Percentiles rank a stretch among this genome's conserved stretches.
phyloP scores from a whole-genome alignment of 768 basidiomycete species.

The Kondoa malvinella region DNA sequence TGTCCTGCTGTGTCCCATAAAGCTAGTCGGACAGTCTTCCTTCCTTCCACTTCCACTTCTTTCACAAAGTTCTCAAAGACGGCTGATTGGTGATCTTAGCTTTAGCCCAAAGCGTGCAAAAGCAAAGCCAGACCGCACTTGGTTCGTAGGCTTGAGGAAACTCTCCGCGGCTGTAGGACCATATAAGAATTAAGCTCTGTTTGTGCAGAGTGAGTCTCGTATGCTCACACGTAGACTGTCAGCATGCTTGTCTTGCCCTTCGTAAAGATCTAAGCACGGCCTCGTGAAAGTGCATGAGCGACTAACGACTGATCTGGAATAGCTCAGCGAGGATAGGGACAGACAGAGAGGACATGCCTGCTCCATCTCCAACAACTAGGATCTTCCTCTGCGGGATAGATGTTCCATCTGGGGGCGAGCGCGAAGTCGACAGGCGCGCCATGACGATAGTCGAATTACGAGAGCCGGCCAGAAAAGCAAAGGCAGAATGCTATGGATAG shows the following conservation, averaged over 20 bases:
- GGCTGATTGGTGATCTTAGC: constrained; percentile 37
- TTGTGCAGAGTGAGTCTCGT: no score
- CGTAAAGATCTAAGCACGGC: no score
- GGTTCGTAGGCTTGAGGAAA: constrained; percentile 86
- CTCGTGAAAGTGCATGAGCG: no score
- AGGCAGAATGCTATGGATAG: no score
- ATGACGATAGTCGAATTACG: no score
- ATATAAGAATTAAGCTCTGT: no score
- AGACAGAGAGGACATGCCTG: not conserved
- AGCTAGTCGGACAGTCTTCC: constrained; percentile 62
- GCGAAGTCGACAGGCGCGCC: no score
- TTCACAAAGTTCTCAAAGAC: constrained; percentile 95
- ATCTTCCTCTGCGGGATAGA: not conserved
- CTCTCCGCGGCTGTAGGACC: no score
- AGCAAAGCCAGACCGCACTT: not conserved
- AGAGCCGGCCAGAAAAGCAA: no score
- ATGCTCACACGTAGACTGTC: constrained; percentile 70
- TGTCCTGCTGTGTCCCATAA: constrained; percentile 97
- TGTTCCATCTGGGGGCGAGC: no score
- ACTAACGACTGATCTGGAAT: no score
- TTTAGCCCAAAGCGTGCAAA: constrained; percentile 1
- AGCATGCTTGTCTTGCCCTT: not conserved
- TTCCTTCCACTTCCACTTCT: constrained; percentile 11
- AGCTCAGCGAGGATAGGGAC: not conserved
- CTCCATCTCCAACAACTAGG: not conserved